Evolutionary conservation across 208 protist species (phyloP), one percentile per base, ranked within the genome.

Genomic region (Leishmania arabica): DNA sequence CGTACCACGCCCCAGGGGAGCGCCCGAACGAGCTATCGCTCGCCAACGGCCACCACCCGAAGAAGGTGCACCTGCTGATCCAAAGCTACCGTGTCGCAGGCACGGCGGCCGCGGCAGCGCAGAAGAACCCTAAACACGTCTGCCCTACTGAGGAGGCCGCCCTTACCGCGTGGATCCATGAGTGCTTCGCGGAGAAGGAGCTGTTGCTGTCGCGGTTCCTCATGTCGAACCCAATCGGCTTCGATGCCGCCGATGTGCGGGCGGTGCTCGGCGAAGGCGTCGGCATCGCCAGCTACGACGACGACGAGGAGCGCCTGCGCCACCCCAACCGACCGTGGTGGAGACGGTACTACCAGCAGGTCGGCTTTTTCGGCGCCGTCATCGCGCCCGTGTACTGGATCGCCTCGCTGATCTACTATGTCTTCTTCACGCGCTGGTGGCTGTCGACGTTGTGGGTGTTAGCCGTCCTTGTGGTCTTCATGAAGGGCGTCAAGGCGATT

Each of bases 121-220:
- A 34, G 60, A 64, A 27, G 42, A 69, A 78, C 62, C 71, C 58
- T 15, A 68, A 47, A 64, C 78, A 71, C 69, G 75, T 88, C 8
- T 83, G 86, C 7, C 91, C 90, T 13, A 45, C n/a, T 24, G 91
- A 93, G 31, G 88, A 91, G 79, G 73, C 77, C n/a, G 85, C 75
- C 27, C 75, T 96, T 31, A 49, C 64, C 49, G 42, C 80, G 64
- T 98, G 93, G 92, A 76, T 96, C 27, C 87, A 93, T 62, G 87
- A 89, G 34, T 90, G 88, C 62, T 98, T 98, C 77, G 86, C 87
- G 7, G 88, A 92, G 84, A 98, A 98, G 85, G 93, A 98, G 78
- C 37, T 90, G 81, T 76, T 96, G 53, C 87, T 98, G 1, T 93
- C 92, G 5, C 88, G 89, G 74, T 97, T 98, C 77, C 84, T 89